A percentile compares a stretch with the other conserved stretches of the same genome.
Evolutionary conservation across 192 early-diverging fungal genomes (phyloP).

Genomic region (Entomortierella parvispora): DNA sequence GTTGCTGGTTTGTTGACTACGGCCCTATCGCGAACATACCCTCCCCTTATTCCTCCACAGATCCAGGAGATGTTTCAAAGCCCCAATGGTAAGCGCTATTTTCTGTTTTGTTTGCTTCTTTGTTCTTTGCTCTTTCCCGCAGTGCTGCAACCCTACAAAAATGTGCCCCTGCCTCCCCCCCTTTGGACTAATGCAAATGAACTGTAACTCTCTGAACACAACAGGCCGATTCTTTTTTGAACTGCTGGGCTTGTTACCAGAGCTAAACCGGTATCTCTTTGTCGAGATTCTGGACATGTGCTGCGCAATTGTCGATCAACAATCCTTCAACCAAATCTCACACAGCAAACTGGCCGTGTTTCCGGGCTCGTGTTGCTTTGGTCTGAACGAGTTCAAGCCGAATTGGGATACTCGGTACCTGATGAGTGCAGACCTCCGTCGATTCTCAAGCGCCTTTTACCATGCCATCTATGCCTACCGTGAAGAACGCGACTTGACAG

Average conservation of each 20-base stretch:
- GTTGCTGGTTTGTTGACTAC: constrained; percentile 41
- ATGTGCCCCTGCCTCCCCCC: too few species aligned
- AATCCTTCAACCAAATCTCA: constrained; percentile 22
- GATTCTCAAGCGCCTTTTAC: constrained; percentile 33
- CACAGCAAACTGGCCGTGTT: constrained; percentile 38
- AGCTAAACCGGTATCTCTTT: constrained; percentile 45
- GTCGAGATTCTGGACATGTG: constrained; percentile 48
- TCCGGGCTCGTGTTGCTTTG: constrained; percentile 45
- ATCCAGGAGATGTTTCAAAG: constrained; percentile 36
- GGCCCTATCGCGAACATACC: constrained; percentile 29
- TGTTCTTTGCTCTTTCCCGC: not conserved
- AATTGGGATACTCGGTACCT: constrained; percentile 48
- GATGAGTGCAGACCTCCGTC: constrained; percentile 14
- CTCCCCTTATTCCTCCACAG: constrained; percentile 28
- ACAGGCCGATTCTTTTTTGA: constrained; percentile 48
- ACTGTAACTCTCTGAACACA: too few species aligned
- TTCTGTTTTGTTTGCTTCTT: not conserved
- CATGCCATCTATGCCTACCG: constrained; percentile 37
- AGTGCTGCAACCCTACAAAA: too few species aligned
- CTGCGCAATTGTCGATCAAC: constrained; percentile 35
- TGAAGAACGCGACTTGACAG: constrained; percentile 38
- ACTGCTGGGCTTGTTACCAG: constrained; percentile 27
- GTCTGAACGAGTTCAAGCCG: constrained; percentile 46
- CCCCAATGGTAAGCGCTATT: constrained; percentile 33
- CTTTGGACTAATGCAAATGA: too few species aligned